Percentiles rank a stretch among this genome's conserved stretches.
phyloP scores from a whole-genome alignment of 108 stramenopile species.

The Nannochloropsis oceanica region DNA sequence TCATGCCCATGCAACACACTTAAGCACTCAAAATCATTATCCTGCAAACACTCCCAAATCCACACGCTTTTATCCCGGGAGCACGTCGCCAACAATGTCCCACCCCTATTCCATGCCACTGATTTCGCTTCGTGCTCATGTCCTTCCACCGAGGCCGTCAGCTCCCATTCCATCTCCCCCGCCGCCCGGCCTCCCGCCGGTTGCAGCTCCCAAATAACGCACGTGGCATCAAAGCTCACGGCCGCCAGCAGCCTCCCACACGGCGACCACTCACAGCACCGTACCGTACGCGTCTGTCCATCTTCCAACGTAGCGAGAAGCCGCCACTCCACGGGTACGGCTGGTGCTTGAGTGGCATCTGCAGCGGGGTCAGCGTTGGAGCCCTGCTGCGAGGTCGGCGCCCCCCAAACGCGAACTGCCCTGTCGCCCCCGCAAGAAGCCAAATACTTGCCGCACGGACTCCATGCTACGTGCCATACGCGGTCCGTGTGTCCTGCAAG shows the following conservation, averaged over 20 bases:
- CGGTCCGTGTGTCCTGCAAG: conserved; percentile 44
- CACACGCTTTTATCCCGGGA: conserved; percentile 94
- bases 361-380: not conserved
- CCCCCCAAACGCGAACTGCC: conserved; percentile 15
- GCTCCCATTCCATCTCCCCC: conserved; percentile 61
- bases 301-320: conserved; percentile 38
- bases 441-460: conserved; percentile 32
- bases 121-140: conserved; percentile 85
- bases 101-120: conserved; percentile 72
- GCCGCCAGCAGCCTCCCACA: conserved; percentile 31
- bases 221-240: conserved; percentile 65
- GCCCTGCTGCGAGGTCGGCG: not conserved
- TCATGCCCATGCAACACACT: conserved; percentile 85
- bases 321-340: not conserved
- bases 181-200: not conserved
- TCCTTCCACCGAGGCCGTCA: conserved; percentile 59
- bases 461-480: conserved; percentile 49
- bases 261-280: conserved; percentile 45
- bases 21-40: conserved; percentile 68
- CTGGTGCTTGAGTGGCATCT: not conserved
- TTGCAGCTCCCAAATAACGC: conserved; percentile 60
- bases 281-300: conserved; percentile 42
- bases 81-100: conserved; percentile 73
- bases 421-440: conserved; percentile 44
- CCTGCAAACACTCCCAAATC: conserved; percentile 77